Evolutionary conservation across 2,329 filamentous ascomycete genomes (phyloP).

Genomic region (Neofusicoccum cordaticola): DNA sequence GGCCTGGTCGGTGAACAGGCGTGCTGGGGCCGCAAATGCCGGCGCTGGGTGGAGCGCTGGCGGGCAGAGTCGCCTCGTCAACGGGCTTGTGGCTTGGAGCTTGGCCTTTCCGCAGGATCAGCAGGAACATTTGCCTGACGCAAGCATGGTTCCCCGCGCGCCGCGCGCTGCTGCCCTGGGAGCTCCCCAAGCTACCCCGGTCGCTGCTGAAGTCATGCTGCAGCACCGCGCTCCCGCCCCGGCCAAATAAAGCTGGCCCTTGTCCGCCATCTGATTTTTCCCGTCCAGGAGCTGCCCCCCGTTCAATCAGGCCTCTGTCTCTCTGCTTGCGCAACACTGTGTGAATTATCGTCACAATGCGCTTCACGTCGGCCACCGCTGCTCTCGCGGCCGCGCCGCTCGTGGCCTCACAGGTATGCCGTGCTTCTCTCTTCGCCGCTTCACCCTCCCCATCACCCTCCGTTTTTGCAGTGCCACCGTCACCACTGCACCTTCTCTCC

Average conservation of each 20-base stretch:
- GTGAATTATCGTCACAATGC: background rate
- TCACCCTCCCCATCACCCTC: background rate
- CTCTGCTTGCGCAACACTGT: too few species aligned
- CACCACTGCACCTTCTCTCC: background rate
- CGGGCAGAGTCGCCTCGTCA: background rate
- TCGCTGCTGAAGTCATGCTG: conserved; percentile 13
- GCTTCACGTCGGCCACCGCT: conserved; percentile 7
- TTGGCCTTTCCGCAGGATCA: conserved; percentile 8
- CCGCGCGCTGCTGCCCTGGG: background rate
- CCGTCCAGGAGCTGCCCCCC: background rate
- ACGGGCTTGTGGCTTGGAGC: background rate
- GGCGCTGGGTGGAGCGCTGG: background rate
- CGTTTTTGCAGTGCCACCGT: background rate
- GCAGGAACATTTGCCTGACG: conserved; percentile 14
- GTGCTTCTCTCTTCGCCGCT: background rate
- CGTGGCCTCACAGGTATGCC: conserved; percentile 12
- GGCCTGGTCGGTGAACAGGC: too few species aligned
- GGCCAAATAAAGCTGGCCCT: background rate
- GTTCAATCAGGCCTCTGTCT: background rate
- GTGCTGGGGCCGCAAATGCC: background rate
- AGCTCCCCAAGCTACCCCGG: conserved; percentile 4
- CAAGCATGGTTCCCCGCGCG: conserved; percentile 3
- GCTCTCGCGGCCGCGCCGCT: conserved; percentile 3
- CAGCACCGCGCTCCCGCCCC: background rate
- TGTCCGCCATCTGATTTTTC: background rate